A percentile compares a stretch with the other conserved stretches of the same genome.
These are phyloP conservation scores for Rosa chinensis DNA, from an alignment of 306 rosid species.

Conservation along the genomic window DNA sequence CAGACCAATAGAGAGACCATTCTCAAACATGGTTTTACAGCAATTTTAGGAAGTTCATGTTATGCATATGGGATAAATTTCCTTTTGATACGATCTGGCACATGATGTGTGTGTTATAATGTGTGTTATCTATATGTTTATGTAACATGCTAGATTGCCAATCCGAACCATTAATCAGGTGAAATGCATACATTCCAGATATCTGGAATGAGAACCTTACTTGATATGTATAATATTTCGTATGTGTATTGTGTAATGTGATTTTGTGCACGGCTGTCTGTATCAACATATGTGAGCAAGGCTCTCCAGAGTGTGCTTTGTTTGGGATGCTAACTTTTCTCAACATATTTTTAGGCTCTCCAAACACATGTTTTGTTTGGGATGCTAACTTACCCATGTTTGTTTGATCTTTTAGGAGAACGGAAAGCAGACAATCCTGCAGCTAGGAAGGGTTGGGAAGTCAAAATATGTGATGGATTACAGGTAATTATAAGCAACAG, in stretches of 20 bases:
- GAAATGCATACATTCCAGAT: background rate
- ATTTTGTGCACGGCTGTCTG: background rate
- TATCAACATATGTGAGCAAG: background rate
- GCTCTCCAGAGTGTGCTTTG: background rate
- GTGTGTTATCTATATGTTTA: background rate
- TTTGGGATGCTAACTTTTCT: slow-evolving; percentile 15
- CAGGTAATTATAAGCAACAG: slow-evolving; percentile 48
- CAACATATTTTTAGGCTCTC: background rate
- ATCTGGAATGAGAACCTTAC: background rate
- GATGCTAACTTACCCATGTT: background rate
- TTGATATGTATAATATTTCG: background rate
- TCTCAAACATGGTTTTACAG: background rate
- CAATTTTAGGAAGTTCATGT: background rate
- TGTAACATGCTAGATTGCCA: background rate
- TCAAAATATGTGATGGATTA: slow-evolving; percentile 87
- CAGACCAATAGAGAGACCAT: background rate
- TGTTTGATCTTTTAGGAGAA: slow-evolving; percentile 46
- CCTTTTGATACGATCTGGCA: background rate
- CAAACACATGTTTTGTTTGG: background rate
- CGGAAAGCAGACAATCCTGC: slow-evolving; percentile 76
- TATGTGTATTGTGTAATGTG: background rate
- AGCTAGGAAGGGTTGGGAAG: slow-evolving; percentile 81
- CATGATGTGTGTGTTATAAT: background rate
- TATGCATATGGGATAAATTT: background rate
- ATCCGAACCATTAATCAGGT: background rate